Conservation (phyloP, 176 grass and related monocot genomes). For the Eleusine coracana region DNA sequence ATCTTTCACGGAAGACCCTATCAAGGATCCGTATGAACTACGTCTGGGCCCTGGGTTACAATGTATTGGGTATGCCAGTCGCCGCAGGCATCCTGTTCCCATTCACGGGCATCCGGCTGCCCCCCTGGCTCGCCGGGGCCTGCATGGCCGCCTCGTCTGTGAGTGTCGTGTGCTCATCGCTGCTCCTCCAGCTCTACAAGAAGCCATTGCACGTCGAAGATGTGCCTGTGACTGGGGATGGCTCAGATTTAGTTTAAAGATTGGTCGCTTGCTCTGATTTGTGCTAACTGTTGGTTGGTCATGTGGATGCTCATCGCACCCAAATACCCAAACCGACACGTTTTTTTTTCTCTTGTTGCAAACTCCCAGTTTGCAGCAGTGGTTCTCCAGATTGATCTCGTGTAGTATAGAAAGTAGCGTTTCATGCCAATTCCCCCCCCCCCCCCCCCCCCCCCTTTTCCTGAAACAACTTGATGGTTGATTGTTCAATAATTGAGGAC, state of each 20-base stretch:
- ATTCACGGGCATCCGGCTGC: conserved; percentile 70
- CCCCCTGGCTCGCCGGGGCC: conserved; percentile 86
- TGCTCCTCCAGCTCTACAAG: conserved; percentile 89
- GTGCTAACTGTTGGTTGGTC: conserved; percentile 6
- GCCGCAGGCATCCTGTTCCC: conserved; percentile 84
- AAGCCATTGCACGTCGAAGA: conserved; percentile 64
- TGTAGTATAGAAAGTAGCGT: conserved; percentile 41
- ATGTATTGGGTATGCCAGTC: conserved; percentile 76
- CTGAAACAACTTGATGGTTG: neutral
- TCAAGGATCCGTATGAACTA: conserved; percentile 83
- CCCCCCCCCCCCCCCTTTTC: neutral
- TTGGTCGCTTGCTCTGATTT: neutral
- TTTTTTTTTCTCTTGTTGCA: conserved; percentile 8
- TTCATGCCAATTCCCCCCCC: neutral
- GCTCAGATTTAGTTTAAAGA: conserved; percentile 46
- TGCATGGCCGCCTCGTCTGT: conserved; percentile 92
- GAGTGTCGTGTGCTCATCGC: conserved; percentile 91
- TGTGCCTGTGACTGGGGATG: neutral
- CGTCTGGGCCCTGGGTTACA: conserved; percentile 91
- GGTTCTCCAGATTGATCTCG: conserved; percentile 25
- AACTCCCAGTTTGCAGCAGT: conserved; percentile 21
- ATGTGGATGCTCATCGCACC: neutral
- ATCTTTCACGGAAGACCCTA: conserved; percentile 87
- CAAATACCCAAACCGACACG: neutral
- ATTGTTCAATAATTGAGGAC: conserved; percentile 36